Conservation (phyloP, 1,139 yeast genomes). For the Pichiaceae sp. region DNA sequence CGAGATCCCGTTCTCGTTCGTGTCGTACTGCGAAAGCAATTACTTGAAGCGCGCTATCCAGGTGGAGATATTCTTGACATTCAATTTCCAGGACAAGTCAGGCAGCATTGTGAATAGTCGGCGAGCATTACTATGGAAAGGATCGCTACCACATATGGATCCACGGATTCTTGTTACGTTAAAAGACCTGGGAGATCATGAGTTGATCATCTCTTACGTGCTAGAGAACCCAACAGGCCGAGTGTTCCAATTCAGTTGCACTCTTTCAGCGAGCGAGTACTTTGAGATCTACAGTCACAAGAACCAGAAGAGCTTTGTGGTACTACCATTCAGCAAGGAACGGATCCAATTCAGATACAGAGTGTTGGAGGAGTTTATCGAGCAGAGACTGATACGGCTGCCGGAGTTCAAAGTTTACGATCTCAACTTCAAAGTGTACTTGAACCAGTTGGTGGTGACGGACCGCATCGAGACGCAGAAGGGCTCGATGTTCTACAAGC, state of each 20-base stretch:
- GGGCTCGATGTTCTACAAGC: slow-evolving; percentile 11
- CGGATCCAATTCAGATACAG: slow-evolving; percentile 32
- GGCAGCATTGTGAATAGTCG: neutral
- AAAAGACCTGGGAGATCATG: slow-evolving; percentile 11
- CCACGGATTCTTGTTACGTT: slow-evolving; percentile 51
- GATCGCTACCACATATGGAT: slow-evolving; percentile 55
- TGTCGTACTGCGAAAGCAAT: slow-evolving; percentile 9
- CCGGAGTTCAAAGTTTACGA: slow-evolving; percentile 59
- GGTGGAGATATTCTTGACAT: slow-evolving; percentile 9
- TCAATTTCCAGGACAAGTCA: slow-evolving; percentile 7
- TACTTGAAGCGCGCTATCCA: slow-evolving; percentile 12
- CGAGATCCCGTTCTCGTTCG: slow-evolving; percentile 6
- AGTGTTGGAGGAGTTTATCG: slow-evolving; percentile 9
- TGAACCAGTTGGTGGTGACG: slow-evolving; percentile 22
- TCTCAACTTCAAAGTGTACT: slow-evolving; percentile 55
- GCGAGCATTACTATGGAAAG: slow-evolving; percentile 30
- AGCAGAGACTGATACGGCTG: slow-evolving; percentile 26
- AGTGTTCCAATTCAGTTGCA: slow-evolving; percentile 54
- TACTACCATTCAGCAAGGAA: slow-evolving; percentile 56
- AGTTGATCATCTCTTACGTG: slow-evolving; percentile 35
- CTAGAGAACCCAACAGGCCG: slow-evolving; percentile 72
- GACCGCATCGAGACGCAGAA: slow-evolving; percentile 7
- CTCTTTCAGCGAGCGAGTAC: slow-evolving; percentile 23
- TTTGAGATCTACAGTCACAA: slow-evolving; percentile 16
- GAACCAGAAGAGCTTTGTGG: slow-evolving; percentile 26